Percentiles rank a stretch among this genome's conserved stretches.
These are phyloP conservation scores for Juncus inflexus DNA, from an alignment of 176 grass and related monocot species.

Conservation along the genomic window DNA sequence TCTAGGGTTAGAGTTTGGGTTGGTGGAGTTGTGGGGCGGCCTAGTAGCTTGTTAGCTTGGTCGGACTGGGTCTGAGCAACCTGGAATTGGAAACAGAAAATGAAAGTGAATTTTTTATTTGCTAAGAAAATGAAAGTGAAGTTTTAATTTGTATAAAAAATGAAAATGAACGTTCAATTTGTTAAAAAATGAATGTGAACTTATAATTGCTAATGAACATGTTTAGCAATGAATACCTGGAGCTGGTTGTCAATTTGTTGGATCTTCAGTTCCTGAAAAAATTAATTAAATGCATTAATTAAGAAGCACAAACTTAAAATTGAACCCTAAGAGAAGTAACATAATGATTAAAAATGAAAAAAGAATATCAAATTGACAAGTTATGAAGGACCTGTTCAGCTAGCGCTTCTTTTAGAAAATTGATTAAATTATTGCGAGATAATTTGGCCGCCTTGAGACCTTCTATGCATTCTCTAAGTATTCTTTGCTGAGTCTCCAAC, in stretches of 20 bases:
- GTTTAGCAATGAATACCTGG: constrained; percentile 31
- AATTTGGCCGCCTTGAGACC: constrained; percentile 60
- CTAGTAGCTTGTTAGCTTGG: constrained; percentile 45
- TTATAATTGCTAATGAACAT: too few relatives aligned
- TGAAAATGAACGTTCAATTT: background rate
- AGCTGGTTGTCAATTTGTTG: constrained; percentile 53
- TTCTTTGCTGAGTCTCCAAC: constrained; percentile 47
- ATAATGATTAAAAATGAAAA: background rate
- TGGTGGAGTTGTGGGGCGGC: constrained; percentile 22
- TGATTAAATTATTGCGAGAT: constrained; percentile 48
- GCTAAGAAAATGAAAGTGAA: constrained; percentile 17
- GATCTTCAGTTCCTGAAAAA: constrained; percentile 63
- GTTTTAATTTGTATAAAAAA: constrained; percentile 12
- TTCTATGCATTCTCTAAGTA: constrained; percentile 60
- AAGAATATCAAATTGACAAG: background rate
- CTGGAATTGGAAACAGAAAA: constrained; percentile 9
- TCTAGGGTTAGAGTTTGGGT: constrained; percentile 15
- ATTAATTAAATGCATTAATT: constrained; percentile 12
- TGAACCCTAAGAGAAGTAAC: background rate
- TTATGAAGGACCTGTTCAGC: constrained; percentile 60
- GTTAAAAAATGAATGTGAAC: constrained; percentile 1
- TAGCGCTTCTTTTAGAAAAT: constrained; percentile 62
- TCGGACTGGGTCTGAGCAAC: constrained; percentile 48
- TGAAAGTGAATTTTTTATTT: too few relatives aligned
- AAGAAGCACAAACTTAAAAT: constrained; percentile 10